Percentiles rank a stretch among this genome's conserved stretches.
These are phyloP conservation scores for Przewalskia tangutica DNA, from an alignment of 257 asterid species.

Conservation along the genomic window DNA sequence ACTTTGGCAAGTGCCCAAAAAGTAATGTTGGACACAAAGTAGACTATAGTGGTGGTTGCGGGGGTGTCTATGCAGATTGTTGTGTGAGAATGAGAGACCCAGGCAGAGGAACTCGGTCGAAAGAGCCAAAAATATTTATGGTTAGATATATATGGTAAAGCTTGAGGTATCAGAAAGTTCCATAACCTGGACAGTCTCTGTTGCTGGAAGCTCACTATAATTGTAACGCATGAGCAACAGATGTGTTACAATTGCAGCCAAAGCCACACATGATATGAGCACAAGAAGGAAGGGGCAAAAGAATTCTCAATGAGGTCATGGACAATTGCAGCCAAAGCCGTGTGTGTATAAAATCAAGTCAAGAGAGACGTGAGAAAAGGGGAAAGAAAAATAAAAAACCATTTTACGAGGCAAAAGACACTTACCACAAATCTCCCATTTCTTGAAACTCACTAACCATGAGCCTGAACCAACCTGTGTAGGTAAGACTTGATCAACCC, in stretches of 20 bases:
- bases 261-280: background rate
- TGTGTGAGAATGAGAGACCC: background rate
- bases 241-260: background rate
- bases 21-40: too few species aligned
- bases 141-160: background rate
- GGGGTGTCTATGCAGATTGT: background rate
- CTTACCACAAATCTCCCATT: slow-evolving; percentile 80
- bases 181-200: background rate
- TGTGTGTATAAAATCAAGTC: background rate
- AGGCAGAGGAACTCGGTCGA: background rate
- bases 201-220: background rate
- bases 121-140: background rate
- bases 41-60: background rate
- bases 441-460: slow-evolving; percentile 83
- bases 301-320: background rate
- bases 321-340: background rate
- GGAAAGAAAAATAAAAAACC: background rate
- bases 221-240: too few species aligned
- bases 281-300: background rate
- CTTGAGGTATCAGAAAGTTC: background rate
- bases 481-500: slow-evolving; percentile 89
- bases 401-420: background rate
- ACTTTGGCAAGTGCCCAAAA: background rate
- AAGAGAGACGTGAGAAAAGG: background rate
- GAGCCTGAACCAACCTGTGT: slow-evolving; percentile 49